Evolutionary conservation across 768 basidiomycete species (phyloP).

Genomic region (Leucocoprinus leucothites): DNA sequence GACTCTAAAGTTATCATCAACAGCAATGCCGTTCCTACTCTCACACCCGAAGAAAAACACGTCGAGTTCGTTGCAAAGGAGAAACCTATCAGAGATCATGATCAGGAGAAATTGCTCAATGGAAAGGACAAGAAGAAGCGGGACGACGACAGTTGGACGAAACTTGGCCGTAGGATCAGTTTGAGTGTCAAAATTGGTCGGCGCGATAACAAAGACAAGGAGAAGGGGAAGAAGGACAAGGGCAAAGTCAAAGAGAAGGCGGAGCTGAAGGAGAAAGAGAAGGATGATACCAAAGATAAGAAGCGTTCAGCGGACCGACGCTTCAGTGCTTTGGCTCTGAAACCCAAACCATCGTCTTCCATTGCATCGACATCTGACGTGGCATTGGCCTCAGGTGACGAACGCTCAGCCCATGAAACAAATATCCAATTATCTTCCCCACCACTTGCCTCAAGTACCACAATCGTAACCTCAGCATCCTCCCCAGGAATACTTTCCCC

Average conservation of each 20-base stretch:
- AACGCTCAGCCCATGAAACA: background rate
- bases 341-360: constrained; percentile 5
- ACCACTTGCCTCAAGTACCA: background rate
- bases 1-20: constrained; percentile 10
- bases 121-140: constrained; percentile 9
- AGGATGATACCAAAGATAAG: background rate
- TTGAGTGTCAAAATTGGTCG: constrained; percentile 47
- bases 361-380: background rate
- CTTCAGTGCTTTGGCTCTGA: constrained; percentile 9
- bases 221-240: constrained; percentile 33
- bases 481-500: background rate
- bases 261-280: too few relatives aligned
- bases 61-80: background rate
- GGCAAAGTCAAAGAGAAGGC: constrained; percentile 31
- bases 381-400: background rate
- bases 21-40: background rate
- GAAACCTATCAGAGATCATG: background rate
- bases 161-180: constrained; percentile 61
- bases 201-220: constrained; percentile 25
- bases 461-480: background rate
- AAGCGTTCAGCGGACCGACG: constrained; percentile 1
- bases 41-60: constrained; percentile 5
- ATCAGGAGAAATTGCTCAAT: background rate
- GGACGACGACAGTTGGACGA: constrained; percentile 43
- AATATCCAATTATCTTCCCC: background rate